Evolutionary conservation across 1,284 basidiomycete genomes (phyloP), one percentile per base, ranked within the genome.

Genomic region (Fomitopsis pinicola): DNA sequence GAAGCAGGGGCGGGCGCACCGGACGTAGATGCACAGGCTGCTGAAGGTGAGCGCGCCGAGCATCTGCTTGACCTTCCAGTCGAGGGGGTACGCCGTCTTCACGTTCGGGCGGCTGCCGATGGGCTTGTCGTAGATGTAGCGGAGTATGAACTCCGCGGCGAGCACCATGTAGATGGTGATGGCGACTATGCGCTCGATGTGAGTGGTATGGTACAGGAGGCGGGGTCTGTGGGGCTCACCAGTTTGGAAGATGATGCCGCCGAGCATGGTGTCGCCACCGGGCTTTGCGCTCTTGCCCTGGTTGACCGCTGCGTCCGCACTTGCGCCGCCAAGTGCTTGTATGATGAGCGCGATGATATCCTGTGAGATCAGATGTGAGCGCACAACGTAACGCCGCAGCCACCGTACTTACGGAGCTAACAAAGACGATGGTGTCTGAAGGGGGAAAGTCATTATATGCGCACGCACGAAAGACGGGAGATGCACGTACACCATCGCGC

Each of bases 211-310:
- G n/a, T 22, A n/a, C 17, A 28, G 17, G 3, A 15, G 1, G 9
- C 10, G 10, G 6, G 10, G 14, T 10, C 10, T 10, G 5, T n/a
- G 26, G 33, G 10, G 70, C 77, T 58, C 59, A 83, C 82, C 70
- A 42, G 85, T 72, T 68, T 87, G 84, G 62, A 85, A 77, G 38
- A 77, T 71, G 63, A 87, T 86, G 57, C 85, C 85, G 33, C 69
- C 79, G 4, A 86, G 74, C 83, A 86, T 85, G 67, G 86, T 75
- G 59, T 80, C 71, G 2, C 72, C 78, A 26, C 83, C 79, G 78
- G 66, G 66, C n/a, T 68, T 65, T 9, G 72, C 66, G 57, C 69
- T 69, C 19, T 64, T 58, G 22, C 63, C 63, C 8, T 63, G 66
- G 52, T 68, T 62, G 15, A 72, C 71, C 19, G 79, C 78, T 2